A percentile compares a stretch with the other conserved stretches of the same genome.
phyloP scores from a whole-genome alignment of 345 rosid species.

The Toxicodendron radicans region DNA sequence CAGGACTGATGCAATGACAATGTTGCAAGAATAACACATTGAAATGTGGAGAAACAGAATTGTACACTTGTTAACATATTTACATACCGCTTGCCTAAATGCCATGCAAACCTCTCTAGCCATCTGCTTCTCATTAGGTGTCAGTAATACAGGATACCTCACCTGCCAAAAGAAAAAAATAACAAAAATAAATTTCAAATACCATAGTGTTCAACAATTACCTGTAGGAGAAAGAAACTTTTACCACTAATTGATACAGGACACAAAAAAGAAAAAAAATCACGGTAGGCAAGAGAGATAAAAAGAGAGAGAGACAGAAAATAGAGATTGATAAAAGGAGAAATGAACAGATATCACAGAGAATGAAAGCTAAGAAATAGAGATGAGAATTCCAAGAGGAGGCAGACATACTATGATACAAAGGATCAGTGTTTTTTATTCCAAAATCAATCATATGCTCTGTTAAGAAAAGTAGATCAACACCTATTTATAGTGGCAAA shows the following conservation, averaged over 20 bases:
- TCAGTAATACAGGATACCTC: slow-evolving; percentile 83
- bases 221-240: background rate
- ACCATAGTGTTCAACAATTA: background rate
- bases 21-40: background rate
- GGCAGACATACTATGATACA: no score
- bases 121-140: slow-evolving; percentile 98
- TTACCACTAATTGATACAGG: background rate
- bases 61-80: background rate
- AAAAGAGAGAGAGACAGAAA: no score
- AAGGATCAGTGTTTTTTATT: no score
- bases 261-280: no score
- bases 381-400: no score
- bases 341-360: no score
- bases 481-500: no score
- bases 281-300: no score
- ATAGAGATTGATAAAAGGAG: no score
- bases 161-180: slow-evolving; percentile 47
- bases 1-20: background rate
- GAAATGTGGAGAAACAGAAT: slow-evolving; percentile 1
- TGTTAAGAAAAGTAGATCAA: no score
- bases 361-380: no score
- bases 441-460: no score
- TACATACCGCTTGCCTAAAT: slow-evolving; percentile 92
- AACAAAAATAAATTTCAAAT: slow-evolving; percentile 16
- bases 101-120: slow-evolving; percentile 97